Conservation (phyloP, 495 filamentous ascomycete species). For the Penicillium odoratum region DNA sequence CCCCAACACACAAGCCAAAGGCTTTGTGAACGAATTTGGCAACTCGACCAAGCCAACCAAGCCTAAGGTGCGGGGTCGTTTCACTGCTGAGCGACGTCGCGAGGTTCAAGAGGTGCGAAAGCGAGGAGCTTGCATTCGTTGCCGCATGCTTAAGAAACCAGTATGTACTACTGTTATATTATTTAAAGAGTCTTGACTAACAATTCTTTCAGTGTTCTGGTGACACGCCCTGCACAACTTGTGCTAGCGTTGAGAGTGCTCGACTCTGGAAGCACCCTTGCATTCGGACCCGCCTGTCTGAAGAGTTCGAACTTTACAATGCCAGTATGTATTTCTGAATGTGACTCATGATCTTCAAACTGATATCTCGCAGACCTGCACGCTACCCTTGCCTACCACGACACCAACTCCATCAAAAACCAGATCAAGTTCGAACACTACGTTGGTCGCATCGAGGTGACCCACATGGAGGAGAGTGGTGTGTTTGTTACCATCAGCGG, state of each 20-base stretch:
- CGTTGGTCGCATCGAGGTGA: conserved; percentile 64
- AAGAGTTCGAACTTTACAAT: conserved; percentile 71
- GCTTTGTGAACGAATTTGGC: conserved; percentile 58
- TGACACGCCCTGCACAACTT: conserved; percentile 79
- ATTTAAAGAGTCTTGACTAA: conserved; percentile 12
- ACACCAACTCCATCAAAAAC: conserved; percentile 60
- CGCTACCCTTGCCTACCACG: conserved; percentile 63
- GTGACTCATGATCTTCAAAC: neutral
- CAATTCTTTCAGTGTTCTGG: conserved; percentile 58
- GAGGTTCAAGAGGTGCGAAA: conserved; percentile 82
- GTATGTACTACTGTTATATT: conserved; percentile 29
- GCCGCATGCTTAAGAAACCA: conserved; percentile 82
- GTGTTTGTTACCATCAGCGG: conserved; percentile 53
- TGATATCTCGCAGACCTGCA: conserved; percentile 54
- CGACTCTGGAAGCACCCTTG: conserved; percentile 80
- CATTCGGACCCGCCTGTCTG: conserved; percentile 70
- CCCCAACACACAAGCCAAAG: conserved; percentile 52
- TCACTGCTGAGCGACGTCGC: conserved; percentile 64
- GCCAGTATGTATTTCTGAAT: conserved; percentile 44
- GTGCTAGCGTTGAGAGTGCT: conserved; percentile 71
- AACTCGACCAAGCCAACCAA: conserved; percentile 52
- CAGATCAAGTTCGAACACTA: conserved; percentile 57
- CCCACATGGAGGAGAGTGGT: conserved; percentile 62
- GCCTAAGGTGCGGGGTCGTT: conserved; percentile 65
- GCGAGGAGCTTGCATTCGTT: conserved; percentile 80